Base-by-base conservation (phyloP, 176 grass and related monocot species). In the Avena atlantica region DNA sequence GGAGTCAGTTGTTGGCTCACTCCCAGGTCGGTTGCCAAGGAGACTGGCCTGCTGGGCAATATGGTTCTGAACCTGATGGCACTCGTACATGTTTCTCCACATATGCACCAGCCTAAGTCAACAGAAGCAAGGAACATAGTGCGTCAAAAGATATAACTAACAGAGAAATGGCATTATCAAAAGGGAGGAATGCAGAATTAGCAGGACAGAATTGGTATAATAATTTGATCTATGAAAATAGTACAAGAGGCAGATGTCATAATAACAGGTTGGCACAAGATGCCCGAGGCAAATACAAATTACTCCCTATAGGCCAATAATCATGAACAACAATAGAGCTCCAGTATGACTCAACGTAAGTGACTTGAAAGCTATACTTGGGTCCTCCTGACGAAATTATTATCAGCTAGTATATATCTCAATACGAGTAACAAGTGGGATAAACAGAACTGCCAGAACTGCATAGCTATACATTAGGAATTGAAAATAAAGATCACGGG, bases 71-170 rank as follows among this genome's bases (percentile, higher is more conserved):
- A 94, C 94, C 79, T 99, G 89, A 88, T 99, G 97, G 68, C 94
- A 99, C 81, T 97, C 94, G 25, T 95, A 83, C 97, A 99, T 97
- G 77, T 79, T 92, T 89, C 87, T 93, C 97, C 97, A 99, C 97
- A 99, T 99, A 76, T 94, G 84, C 48, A 94, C 86, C 27, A 99
- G 90, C 59, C 97, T 99, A 86, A 10, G 55, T 47, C 81, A 80
- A 82, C 65, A 89, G n/a, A 88, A 89, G 48, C n/a, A 79, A 86
- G 56, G 66, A 23, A 88, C 63, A 55, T 12, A 56, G 19, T 2
- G 72, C 9, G 0, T 69, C 25, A 88, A 52, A 84, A 60, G 42
- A 85, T 9, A 62, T 55, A 70, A 81, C 21, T 12, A 14, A 44
- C 0, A 81, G 70, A n/a, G 3, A 70, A 85, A 85, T 81, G 76